Evolutionary conservation across 306 rosid species (phyloP).

Genomic region (Vicia faba): DNA sequence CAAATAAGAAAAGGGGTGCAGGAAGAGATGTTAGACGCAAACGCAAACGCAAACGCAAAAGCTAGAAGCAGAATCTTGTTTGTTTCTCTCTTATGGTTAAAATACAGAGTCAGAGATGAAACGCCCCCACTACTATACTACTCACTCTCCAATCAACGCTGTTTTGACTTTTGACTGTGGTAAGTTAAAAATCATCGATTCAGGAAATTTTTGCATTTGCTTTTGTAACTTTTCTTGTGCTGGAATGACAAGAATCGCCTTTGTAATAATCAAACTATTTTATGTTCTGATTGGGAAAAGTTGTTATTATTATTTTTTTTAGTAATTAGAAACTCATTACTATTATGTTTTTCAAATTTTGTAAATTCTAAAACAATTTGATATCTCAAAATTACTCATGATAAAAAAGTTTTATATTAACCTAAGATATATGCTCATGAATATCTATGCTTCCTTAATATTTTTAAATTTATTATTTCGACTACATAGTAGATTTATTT

Average conservation of each 20-base stretch:
- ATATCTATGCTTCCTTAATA: too few species aligned
- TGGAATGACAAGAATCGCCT: constrained; percentile 31
- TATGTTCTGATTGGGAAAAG: background rate
- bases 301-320: background rate
- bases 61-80: constrained; percentile 23
- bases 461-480: too few species aligned
- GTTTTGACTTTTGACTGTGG: constrained; percentile 36
- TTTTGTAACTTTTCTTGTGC: constrained; percentile 1
- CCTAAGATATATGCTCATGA: too few species aligned
- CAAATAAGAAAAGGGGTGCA: constrained; percentile 1
- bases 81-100: constrained; percentile 34
- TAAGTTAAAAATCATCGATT: constrained; percentile 11
- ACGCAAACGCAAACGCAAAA: constrained; percentile 23
- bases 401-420: too few species aligned
- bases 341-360: background rate
- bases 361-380: background rate
- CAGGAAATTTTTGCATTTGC: background rate
- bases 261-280: constrained; percentile 2
- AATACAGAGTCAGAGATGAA: constrained; percentile 19
- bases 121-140: constrained; percentile 13
- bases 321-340: too few species aligned
- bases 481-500: too few species aligned
- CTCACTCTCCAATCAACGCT: constrained; percentile 1
- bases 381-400: background rate
- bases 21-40: constrained; percentile 36